phyloP scores from a whole-genome alignment of 768 basidiomycete species.

The Mycena galopus region DNA sequence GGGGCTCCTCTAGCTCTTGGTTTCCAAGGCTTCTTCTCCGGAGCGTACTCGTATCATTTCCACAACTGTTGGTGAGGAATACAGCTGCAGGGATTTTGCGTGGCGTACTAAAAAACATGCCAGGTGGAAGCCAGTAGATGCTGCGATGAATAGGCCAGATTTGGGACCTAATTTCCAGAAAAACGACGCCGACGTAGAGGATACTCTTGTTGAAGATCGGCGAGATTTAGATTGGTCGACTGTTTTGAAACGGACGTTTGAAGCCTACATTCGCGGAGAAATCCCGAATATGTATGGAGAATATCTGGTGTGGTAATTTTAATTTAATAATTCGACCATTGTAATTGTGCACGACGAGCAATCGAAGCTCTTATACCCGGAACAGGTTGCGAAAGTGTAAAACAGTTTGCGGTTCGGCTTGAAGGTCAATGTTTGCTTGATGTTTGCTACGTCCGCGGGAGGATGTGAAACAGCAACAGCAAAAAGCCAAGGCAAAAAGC shows the following conservation, averaged over 20 bases:
- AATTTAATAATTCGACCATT: neutral
- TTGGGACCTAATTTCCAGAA: slow-evolving; percentile 66
- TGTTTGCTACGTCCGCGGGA: no score
- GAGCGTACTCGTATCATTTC: slow-evolving; percentile 96
- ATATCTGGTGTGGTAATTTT: slow-evolving; percentile 64
- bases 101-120: slow-evolving; percentile 7
- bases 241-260: slow-evolving; percentile 95
- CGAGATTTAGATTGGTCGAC: slow-evolving; percentile 92
- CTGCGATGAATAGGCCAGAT: slow-evolving; percentile 94
- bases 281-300: slow-evolving; percentile 97
- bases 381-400: no score
- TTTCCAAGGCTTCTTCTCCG: slow-evolving; percentile 95
- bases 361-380: neutral
- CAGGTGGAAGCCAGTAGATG: slow-evolving; percentile 98
- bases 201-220: slow-evolving; percentile 61
- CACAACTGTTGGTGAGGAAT: slow-evolving; percentile 86
- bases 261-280: slow-evolving; percentile 92
- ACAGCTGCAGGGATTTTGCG: neutral
- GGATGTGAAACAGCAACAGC: no score
- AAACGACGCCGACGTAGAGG: slow-evolving; percentile 44
- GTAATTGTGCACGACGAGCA: neutral
- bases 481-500: no score
- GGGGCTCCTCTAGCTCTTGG: slow-evolving; percentile 91
- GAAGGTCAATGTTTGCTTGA: no score
- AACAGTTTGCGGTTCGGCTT: no score